A percentile compares a stretch with the other conserved stretches of the same genome.
Conservation (phyloP, 495 filamentous ascomycete species). For the Pseudevernia furfuracea region DNA sequence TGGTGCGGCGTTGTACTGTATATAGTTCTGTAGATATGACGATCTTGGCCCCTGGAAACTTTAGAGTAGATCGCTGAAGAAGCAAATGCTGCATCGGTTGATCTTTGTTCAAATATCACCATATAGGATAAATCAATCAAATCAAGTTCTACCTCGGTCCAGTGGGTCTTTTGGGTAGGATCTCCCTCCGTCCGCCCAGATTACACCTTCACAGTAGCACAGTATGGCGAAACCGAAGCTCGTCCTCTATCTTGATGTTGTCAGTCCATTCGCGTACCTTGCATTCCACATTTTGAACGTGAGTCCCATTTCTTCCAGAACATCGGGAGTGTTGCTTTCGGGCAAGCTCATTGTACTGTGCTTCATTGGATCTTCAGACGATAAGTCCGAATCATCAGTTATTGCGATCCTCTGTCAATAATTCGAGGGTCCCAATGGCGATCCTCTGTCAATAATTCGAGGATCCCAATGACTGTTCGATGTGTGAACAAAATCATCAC, state of each 20-base stretch:
- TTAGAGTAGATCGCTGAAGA: background rate
- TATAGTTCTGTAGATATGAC: background rate
- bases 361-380: background rate
- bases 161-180: background rate
- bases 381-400: background rate
- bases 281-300: constrained; percentile 58
- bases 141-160: background rate
- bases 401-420: background rate
- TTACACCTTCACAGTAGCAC: too few relatives aligned
- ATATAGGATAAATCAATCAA: too few relatives aligned
- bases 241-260: constrained; percentile 58
- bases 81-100: background rate
- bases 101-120: too few relatives aligned
- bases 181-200: background rate
- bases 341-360: background rate
- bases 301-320: constrained; percentile 18
- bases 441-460: background rate
- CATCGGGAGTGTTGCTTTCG: too few relatives aligned
- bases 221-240: constrained; percentile 50
- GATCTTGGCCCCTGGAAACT: background rate
- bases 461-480: background rate
- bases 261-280: constrained; percentile 64
- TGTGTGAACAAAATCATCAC: background rate
- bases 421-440: background rate
- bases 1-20: background rate